Conservation (phyloP, 768 basidiomycete species). For the Leucocoprinus leucothites region DNA sequence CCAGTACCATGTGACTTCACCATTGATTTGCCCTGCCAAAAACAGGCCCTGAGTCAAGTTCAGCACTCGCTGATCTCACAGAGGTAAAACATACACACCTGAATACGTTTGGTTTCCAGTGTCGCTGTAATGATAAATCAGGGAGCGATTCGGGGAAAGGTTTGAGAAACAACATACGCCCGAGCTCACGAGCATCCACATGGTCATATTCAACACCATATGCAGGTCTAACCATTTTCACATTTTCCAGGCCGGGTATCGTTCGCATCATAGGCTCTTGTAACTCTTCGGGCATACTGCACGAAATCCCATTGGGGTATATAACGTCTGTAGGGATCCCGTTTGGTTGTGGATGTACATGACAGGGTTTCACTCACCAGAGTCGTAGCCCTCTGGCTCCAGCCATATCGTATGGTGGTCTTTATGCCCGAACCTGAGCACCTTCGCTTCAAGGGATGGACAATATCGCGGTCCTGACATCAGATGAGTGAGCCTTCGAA, state of each 20-base stretch:
- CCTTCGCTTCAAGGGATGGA: slow-evolving; percentile 86
- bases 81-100: slow-evolving; percentile 32
- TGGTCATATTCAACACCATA: slow-evolving; percentile 95
- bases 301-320: slow-evolving; percentile 89
- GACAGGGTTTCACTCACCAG: slow-evolving; percentile 41
- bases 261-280: slow-evolving; percentile 84
- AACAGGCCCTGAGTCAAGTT: slow-evolving; percentile 60
- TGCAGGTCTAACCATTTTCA: slow-evolving; percentile 78
- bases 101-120: slow-evolving; percentile 81
- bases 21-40: slow-evolving; percentile 89
- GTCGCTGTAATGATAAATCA: slow-evolving; percentile 47
- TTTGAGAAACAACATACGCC: slow-evolving; percentile 41
- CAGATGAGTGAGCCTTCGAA: neutral
- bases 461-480: slow-evolving; percentile 82
- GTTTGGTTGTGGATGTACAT: neutral
- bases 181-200: slow-evolving; percentile 80
- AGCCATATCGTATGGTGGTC: slow-evolving; percentile 77
- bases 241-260: slow-evolving; percentile 81
- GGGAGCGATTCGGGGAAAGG: neutral
- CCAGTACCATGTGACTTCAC: slow-evolving; percentile 24
- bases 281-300: slow-evolving; percentile 81
- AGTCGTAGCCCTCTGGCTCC: slow-evolving; percentile 90
- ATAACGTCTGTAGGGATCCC: slow-evolving; percentile 56
- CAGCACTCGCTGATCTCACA: neutral
- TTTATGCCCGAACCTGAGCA: slow-evolving; percentile 75